Evolutionary conservation across 208 protist genomes (phyloP).

Genomic region (Angomonas deanei): DNA sequence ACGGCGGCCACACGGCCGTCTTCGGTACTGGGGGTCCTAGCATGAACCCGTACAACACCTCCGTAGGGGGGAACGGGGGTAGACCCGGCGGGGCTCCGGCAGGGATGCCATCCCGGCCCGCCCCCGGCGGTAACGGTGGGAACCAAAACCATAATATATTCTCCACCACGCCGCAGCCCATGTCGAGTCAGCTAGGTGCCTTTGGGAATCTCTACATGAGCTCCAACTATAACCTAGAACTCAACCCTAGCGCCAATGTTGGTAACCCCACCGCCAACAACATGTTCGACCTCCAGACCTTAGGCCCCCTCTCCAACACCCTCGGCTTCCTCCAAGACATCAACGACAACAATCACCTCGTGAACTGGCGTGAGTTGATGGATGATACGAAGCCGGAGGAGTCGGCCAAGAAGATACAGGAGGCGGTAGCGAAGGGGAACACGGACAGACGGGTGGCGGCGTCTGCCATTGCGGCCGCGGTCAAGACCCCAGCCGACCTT

Average conservation of each 20-base stretch:
- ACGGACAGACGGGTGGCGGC: conserved; percentile 9
- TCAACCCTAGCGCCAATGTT: not conserved
- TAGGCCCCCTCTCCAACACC: not conserved
- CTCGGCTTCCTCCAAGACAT: not conserved
- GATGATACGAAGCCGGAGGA: not conserved
- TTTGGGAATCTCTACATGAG: conserved; percentile 2
- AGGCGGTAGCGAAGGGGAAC: conserved; percentile 9
- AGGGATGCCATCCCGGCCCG: not conserved
- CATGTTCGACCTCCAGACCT: not conserved
- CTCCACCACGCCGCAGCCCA: conserved; percentile 5
- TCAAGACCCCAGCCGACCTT: conserved; percentile 47
- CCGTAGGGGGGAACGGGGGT: not conserved
- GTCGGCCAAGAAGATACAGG: conserved; percentile 8
- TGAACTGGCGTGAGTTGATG: conserved; percentile 6
- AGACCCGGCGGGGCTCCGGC: not conserved
- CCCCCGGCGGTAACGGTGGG: not conserved
- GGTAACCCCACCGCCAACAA: conserved; percentile 2
- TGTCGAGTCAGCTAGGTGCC: not conserved
- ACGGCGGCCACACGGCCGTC: not conserved
- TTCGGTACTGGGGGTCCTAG: not conserved
- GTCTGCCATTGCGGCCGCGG: conserved; percentile 25
- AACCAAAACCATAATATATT: conserved; percentile 3
- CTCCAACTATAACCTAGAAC: conserved; percentile 2
- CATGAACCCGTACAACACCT: not conserved
- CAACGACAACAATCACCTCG: not conserved